Conservation (phyloP, 2,329 filamentous ascomycete genomes). For the Trichoderma breve region DNA sequence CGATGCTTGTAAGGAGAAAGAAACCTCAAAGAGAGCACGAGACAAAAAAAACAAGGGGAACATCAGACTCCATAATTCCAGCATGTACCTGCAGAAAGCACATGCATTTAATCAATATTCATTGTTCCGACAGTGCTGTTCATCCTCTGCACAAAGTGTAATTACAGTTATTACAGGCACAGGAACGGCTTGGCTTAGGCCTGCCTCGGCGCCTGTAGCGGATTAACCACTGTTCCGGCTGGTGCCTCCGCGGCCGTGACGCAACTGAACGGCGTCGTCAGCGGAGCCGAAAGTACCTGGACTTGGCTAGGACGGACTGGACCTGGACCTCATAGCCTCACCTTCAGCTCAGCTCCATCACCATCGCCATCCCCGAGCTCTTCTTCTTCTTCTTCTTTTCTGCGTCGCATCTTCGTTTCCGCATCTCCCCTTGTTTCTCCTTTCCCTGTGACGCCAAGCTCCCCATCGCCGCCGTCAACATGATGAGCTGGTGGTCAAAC, state of each 20-base stretch:
- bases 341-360: not conserved
- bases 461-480: conserved; percentile 32
- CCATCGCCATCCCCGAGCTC: conserved; percentile 12
- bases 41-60: not conserved
- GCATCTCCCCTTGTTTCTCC: too few species aligned
- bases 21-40: not conserved
- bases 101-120: not conserved
- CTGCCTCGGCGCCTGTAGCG: not conserved
- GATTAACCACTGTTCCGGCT: conserved; percentile 18
- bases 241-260: conserved; percentile 20
- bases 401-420: not conserved
- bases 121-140: not conserved
- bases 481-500: conserved; percentile 96
- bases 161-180: conserved; percentile 17
- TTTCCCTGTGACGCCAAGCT: conserved; percentile 17
- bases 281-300: conserved; percentile 6
- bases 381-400: not conserved
- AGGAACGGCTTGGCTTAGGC: not conserved
- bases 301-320: not conserved
- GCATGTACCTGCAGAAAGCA: not conserved
- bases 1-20: not conserved
- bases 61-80: not conserved
- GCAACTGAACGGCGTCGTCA: conserved; percentile 21
- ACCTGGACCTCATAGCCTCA: conserved; percentile 4
- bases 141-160: not conserved